Evolutionary conservation across 495 filamentous ascomycete genomes (phyloP).

Genomic region (Podospora pseudoanserina): DNA sequence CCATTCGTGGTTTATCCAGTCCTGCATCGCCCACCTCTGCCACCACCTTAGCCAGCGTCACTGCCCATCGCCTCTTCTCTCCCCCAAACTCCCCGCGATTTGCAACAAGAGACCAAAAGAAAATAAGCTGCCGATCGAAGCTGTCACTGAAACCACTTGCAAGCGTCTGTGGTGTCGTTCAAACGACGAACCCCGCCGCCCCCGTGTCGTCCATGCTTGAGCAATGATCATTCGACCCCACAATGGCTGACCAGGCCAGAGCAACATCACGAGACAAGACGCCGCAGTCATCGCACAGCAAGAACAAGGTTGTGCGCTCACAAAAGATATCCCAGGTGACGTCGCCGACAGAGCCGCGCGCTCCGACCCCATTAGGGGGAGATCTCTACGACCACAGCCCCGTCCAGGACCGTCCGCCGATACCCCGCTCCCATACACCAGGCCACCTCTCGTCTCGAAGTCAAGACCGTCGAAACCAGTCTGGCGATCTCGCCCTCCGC

Average conservation of each 20-base stretch:
- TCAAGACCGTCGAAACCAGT: slow-evolving; percentile 43
- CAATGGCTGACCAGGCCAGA: slow-evolving; percentile 40
- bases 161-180: not conserved
- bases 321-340: slow-evolving; percentile 37
- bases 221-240: slow-evolving; percentile 33
- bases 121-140: not conserved
- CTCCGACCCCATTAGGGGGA: slow-evolving; percentile 19
- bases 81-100: not conserved
- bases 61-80: not conserved
- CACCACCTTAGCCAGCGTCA: slow-evolving; percentile 3
- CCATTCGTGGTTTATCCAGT: not conserved
- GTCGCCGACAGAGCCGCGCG: slow-evolving; percentile 31
- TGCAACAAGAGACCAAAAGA: not conserved
- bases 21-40: slow-evolving; percentile 2
- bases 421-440: slow-evolving; percentile 50
- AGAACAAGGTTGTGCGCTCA: slow-evolving; percentile 39
- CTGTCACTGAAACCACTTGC: not conserved
- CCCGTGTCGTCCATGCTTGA: slow-evolving; percentile 19
- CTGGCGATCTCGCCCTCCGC: slow-evolving; percentile 47
- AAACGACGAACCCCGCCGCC: not conserved
- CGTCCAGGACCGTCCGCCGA: slow-evolving; percentile 30
- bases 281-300: slow-evolving; percentile 31
- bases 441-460: slow-evolving; percentile 52
- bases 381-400: slow-evolving; percentile 29
- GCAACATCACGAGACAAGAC: slow-evolving; percentile 25